These are phyloP conservation scores for Tephrocybe sp. DNA, from an alignment of 768 basidiomycete genomes.

Conservation along the genomic window DNA sequence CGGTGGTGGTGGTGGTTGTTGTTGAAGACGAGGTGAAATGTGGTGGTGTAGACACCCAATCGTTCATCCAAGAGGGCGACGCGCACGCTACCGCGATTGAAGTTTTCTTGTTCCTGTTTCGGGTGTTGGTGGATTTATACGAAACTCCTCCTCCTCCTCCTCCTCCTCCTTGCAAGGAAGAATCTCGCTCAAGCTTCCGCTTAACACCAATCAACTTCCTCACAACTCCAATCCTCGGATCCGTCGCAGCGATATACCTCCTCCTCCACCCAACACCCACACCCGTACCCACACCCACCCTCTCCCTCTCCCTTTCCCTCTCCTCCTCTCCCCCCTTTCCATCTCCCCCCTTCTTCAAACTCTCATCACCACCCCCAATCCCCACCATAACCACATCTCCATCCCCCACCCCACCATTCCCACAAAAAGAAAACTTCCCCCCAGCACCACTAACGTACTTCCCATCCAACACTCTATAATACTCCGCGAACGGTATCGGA, in stretches of 20 bases:
- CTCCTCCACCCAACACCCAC: slow-evolving; percentile 41
- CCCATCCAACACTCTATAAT: slow-evolving; percentile 61
- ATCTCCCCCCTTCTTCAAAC: no score
- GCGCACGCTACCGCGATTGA: slow-evolving; percentile 11
- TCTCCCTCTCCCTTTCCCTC: neutral
- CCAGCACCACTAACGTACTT: slow-evolving; percentile 61
- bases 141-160: neutral
- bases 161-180: neutral
- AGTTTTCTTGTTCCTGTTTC: slow-evolving; percentile 50
- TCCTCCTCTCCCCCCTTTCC: neutral
- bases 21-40: no score
- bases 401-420: no score
- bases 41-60: neutral
- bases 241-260: slow-evolving; percentile 60
- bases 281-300: slow-evolving; percentile 12
- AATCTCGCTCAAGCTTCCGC: slow-evolving; percentile 43
- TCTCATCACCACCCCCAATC: no score
- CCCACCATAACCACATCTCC: slow-evolving; percentile 37
- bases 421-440: slow-evolving; percentile 55
- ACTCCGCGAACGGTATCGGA: slow-evolving; percentile 69
- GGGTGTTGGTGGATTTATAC: no score
- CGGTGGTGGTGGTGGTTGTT: slow-evolving; percentile 27
- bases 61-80: neutral
- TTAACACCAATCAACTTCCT: slow-evolving; percentile 69
- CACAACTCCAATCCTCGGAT: slow-evolving; percentile 69